phyloP scores from a whole-genome alignment of 495 filamentous ascomycete species.

The Hypoxylon lienhwacheense region DNA sequence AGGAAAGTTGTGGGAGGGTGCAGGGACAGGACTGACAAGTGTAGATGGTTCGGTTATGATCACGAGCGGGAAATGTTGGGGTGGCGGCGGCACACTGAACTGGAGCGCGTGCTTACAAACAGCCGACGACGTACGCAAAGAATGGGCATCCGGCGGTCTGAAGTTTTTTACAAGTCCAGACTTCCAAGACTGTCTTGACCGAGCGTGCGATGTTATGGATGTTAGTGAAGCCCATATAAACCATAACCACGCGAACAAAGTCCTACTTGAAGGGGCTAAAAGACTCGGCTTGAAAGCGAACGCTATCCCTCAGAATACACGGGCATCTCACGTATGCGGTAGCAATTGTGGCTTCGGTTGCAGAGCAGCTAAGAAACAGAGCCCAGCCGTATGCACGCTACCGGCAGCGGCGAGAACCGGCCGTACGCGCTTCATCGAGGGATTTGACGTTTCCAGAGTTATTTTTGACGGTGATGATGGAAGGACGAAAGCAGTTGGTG shows the following conservation, averaged over 20 bases:
- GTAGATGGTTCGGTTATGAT: slow-evolving; percentile 64
- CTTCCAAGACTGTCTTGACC: slow-evolving; percentile 68
- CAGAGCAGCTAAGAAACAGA: slow-evolving; percentile 64
- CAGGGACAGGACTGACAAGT: slow-evolving; percentile 39
- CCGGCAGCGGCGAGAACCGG: slow-evolving; percentile 68
- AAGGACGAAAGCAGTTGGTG: slow-evolving; percentile 58
- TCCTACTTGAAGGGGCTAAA: slow-evolving; percentile 66
- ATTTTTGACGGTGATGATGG: slow-evolving; percentile 57
- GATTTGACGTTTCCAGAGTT: slow-evolving; percentile 62
- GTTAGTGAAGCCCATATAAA: slow-evolving; percentile 58
- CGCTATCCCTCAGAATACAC: slow-evolving; percentile 70
- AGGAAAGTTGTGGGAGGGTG: slow-evolving; percentile 59
- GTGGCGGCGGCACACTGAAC: slow-evolving; percentile 75
- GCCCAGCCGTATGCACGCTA: slow-evolving; percentile 66
- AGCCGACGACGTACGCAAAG: slow-evolving; percentile 66
- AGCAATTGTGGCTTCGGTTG: slow-evolving; percentile 70
- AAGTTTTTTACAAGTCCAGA: slow-evolving; percentile 67
- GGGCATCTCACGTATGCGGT: slow-evolving; percentile 65
- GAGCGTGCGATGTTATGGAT: slow-evolving; percentile 51
- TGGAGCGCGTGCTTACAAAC: slow-evolving; percentile 72
- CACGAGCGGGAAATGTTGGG: slow-evolving; percentile 65
- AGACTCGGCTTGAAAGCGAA: slow-evolving; percentile 68
- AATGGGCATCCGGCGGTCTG: slow-evolving; percentile 69
- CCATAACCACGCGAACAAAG: slow-evolving; percentile 65
- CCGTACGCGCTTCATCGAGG: slow-evolving; percentile 72